These are phyloP conservation scores for Aspergillus unguis DNA, from an alignment of 2,329 filamentous ascomycete species.

Conservation along the genomic window DNA sequence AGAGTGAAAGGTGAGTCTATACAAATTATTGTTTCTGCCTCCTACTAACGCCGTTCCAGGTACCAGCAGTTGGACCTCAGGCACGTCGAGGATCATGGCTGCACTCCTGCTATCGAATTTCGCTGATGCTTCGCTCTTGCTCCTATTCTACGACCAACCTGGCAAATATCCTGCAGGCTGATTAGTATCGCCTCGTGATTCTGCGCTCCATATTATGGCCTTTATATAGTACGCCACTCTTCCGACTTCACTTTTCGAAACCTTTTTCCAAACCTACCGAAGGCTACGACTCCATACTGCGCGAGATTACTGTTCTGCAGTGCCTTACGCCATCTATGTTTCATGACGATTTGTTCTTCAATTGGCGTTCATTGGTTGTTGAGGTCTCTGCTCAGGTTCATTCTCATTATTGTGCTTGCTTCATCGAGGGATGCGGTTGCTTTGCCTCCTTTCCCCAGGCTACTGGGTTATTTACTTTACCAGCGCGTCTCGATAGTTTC, in stretches of 20 bases:
- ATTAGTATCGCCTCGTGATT: not conserved
- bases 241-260: not conserved
- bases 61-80: constrained; percentile 91
- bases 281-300: not conserved
- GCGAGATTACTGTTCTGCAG: not conserved
- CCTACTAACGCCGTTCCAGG: constrained; percentile 43
- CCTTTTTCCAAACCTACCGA: too few species aligned
- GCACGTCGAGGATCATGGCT: constrained; percentile 80
- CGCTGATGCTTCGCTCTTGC: constrained; percentile 50
- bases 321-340: constrained; percentile 10
- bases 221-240: not conserved
- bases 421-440: not conserved
- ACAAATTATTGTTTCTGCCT: not conserved
- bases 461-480: not conserved
- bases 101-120: constrained; percentile 84
- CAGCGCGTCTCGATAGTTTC: not conserved
- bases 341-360: constrained; percentile 14
- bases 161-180: too few species aligned
- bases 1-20: constrained; percentile 82
- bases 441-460: not conserved
- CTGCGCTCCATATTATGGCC: not conserved
- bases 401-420: constrained; percentile 3
- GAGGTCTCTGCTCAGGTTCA: constrained; percentile 8
- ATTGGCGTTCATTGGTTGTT: constrained; percentile 18
- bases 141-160: not conserved